Conservation (phyloP, 225 moss, liverwort and hornwort genomes). For the Thuidium tamariscinum region DNA sequence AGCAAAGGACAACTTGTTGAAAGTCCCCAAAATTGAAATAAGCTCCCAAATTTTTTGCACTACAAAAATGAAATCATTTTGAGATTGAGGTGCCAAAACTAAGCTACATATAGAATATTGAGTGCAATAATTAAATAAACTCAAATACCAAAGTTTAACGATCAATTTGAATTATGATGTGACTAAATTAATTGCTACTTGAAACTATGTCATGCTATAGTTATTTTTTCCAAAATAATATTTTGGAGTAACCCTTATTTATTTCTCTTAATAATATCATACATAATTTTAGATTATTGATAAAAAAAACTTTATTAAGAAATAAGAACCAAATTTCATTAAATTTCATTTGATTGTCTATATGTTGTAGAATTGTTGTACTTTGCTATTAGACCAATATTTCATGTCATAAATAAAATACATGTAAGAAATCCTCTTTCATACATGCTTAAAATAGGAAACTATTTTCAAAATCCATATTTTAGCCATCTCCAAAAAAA, state of each 20-base stretch:
- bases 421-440: neutral
- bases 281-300: neutral
- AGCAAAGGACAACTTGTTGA: too few relatives aligned
- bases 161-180: too few relatives aligned
- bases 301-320: neutral
- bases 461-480: too few relatives aligned
- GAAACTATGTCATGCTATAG: neutral
- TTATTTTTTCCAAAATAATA: neutral
- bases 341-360: neutral
- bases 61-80: too few relatives aligned
- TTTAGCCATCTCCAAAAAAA: too few relatives aligned
- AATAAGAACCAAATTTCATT: neutral
- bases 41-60: too few relatives aligned
- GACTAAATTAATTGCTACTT: rapidly evolving
- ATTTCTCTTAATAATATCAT: neutral
- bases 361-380: neutral
- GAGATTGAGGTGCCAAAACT: too few relatives aligned
- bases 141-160: too few relatives aligned
- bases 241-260: neutral
- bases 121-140: too few relatives aligned
- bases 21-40: too few relatives aligned
- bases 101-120: too few relatives aligned
- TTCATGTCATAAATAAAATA: neutral
- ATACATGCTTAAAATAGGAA: too few relatives aligned
- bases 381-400: neutral